Base-by-base conservation (phyloP, 139 green algal species). In the Asterochloris sp. region DNA sequence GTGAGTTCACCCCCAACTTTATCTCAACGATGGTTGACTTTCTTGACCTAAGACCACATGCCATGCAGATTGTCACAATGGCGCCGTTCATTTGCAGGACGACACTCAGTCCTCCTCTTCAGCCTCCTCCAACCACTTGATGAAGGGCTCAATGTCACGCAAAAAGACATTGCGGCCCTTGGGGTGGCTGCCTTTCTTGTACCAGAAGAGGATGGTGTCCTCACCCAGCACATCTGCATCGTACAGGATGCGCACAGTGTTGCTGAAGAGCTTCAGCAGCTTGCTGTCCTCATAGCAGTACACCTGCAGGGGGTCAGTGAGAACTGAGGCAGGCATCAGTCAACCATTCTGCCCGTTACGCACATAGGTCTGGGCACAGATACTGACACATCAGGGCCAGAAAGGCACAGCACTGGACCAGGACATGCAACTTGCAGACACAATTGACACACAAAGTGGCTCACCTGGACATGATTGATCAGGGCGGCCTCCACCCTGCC, bases 101-200 rank as follows among this genome's bases (percentile, higher is more conserved):
- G 6, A 54, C 38, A 10, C 38, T 54, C 38, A 54, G 38, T 54
- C 91, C 71, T 97, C 94, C 84, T 97, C 94, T 86, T 97, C 94
- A 21, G 94, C 94, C 86, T 98, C 94, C 81, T 98, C 93, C 76
- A 98, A 89, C 96, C 96, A 99, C 87, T 98, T 98, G 79, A 99
- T 93, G 91, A 99, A 97, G 27, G 96, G 93, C 92, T 99, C 94
- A 78, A 98, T 92, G 88, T 98, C 93, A 85, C 96, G 94, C 67
- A 93, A 79, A 89, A 99, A 99, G 60, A 98, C 91, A 67, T 98
- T 95, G 26, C 78, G 74, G 27, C 93, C 94, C 87, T 98, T 98
- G 82, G 91, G 84, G 86, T 95, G 91, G 82, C 87, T 92, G 83
- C 94, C 95, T 90, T 98, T 97, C 78, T 90, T 94, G 90, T 95